These are phyloP conservation scores for Populus trichocarpa DNA, from an alignment of 441 rosid species.

Conservation along the genomic window DNA sequence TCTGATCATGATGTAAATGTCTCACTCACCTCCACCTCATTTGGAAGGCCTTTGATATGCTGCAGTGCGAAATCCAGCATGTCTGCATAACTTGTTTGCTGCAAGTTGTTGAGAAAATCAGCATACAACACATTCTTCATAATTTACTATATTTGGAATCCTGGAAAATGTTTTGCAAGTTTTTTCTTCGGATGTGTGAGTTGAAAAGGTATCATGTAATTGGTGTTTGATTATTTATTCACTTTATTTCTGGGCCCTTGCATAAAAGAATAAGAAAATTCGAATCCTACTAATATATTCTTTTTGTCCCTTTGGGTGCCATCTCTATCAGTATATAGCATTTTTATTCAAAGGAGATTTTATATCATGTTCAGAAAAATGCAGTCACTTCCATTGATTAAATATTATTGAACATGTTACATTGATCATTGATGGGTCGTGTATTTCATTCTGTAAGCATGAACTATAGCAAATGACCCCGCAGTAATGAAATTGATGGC, in stretches of 20 bases:
- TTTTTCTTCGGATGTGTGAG: too few species aligned
- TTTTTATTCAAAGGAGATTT: neutral
- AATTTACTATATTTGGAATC: neutral
- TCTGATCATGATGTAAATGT: too few species aligned
- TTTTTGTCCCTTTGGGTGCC: neutral
- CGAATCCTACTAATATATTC: neutral
- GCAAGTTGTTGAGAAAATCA: constrained; percentile 50
- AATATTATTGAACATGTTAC: neutral
- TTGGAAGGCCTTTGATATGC: constrained; percentile 91
- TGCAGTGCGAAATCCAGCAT: constrained; percentile 96
- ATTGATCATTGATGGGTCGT: neutral
- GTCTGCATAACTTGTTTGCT: constrained; percentile 23
- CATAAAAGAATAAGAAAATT: neutral
- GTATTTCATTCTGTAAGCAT: neutral
- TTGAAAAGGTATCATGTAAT: too few species aligned
- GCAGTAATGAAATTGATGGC: neutral
- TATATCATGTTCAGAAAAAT: neutral
- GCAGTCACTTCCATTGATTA: neutral
- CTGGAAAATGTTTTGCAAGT: too few species aligned
- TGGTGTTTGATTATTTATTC: too few species aligned
- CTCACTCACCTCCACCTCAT: constrained; percentile 67
- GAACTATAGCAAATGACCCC: neutral
- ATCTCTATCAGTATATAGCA: neutral
- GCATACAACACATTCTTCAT: neutral
- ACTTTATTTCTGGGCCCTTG: too few species aligned